Base-by-base conservation (phyloP, 2,329 filamentous ascomycete species). In the Helotiales sp. region DNA sequence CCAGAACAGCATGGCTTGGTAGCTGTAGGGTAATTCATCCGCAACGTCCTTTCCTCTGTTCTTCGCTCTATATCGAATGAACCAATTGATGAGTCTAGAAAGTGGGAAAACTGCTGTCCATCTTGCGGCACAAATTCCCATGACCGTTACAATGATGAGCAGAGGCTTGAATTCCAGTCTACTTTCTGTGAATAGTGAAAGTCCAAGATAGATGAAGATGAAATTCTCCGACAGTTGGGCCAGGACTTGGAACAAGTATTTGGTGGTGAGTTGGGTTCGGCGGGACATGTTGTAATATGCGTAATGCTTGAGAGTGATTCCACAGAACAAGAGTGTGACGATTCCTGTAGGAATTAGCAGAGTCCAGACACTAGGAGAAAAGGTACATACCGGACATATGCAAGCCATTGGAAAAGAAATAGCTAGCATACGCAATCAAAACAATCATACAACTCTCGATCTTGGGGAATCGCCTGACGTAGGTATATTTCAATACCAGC, bases 1-100 rank as follows among this genome's bases (percentile, higher is more conserved):
- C 96, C 96, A 99, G 82, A 97, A 99, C n/a, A 99, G 87, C 96
- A 99, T 98, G n/a, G 92, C 93, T 80, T 98, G 96, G 80, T 98
- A 97, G 73, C 93, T 93, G 77, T 93, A 96, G 0, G 96, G 96
- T 40, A 99, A 82, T 79, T 98, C 96, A 71, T 98, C 95, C 17
- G 88, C 87, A 5, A 90, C 87, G 65, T 97, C 91, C 65, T 84
- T 85, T 26, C 93, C 93, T 63, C 90, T 87, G 58, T 92, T 88
- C 59, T 88, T 86, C 17, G 94, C 93, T 55, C 93, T 88, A 77
- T 97, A 97, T 66, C 92, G 88, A 73, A 96, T 93, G 76, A 97
- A 91, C 86, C 91, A 94, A 79, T 99, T 99, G 79, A 99, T 97
- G 17, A 90, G 86, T 72, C 85, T 89, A 5, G 94, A 97, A 5